Conservation (phyloP, 2,329 filamentous ascomycete genomes). For the Decorospora gaudefroyi region DNA sequence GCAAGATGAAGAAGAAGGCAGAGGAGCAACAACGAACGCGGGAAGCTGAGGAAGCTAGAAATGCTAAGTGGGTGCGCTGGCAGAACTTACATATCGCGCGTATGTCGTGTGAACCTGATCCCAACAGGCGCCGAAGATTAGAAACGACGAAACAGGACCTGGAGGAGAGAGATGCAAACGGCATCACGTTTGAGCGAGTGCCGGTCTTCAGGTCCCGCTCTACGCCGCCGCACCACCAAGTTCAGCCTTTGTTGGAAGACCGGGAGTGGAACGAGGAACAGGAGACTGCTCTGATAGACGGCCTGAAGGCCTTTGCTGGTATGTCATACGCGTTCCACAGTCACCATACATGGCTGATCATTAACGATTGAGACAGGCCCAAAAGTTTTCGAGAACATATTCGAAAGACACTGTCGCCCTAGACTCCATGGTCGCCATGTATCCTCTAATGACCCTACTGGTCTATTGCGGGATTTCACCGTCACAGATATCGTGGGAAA, state of each 20-base stretch:
- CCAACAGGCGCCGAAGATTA: conserved; percentile 12
- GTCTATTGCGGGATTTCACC: conserved; percentile 33
- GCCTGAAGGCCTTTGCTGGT: conserved; percentile 34
- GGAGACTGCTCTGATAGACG: conserved; percentile 40
- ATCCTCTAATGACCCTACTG: conserved; percentile 7
- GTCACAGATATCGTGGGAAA: conserved; percentile 37
- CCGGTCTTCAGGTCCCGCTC: conserved; percentile 46
- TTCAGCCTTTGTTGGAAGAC: conserved; percentile 14
- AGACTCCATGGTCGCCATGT: no score
- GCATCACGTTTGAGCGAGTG: conserved; percentile 47
- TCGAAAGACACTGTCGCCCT: conserved; percentile 33
- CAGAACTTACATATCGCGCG: conserved; percentile 36
- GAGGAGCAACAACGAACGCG: conserved; percentile 6
- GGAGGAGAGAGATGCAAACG: conserved; percentile 48
- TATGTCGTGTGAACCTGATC: conserved; percentile 32
- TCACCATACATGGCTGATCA: background rate
- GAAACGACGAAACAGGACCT: conserved; percentile 17
- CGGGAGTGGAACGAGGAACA: conserved; percentile 42
- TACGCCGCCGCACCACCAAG: conserved; percentile 19
- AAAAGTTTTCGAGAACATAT: conserved; percentile 38
- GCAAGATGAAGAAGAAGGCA: conserved; percentile 10
- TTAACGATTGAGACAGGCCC: conserved; percentile 20
- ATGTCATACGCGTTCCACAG: conserved; percentile 7
- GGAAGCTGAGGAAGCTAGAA: conserved; percentile 1
- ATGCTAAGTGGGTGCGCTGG: conserved; percentile 32